A percentile compares a stretch with the other conserved stretches of the same genome.
Evolutionary conservation across 768 basidiomycete genomes (phyloP).

Genomic region (Auricularia sp.): DNA sequence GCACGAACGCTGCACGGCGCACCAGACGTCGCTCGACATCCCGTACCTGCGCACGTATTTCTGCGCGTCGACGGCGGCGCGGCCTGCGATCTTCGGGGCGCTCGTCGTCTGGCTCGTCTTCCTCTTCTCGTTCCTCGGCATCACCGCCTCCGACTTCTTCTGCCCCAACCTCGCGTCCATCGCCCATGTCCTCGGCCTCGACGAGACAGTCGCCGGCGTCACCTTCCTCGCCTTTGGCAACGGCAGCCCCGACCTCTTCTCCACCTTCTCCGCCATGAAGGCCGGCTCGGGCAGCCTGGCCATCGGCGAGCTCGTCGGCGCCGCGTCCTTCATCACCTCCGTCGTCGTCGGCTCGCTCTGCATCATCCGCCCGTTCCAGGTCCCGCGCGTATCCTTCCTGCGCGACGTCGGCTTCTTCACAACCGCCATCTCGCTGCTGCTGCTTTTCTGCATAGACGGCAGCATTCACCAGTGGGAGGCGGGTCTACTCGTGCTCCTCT

Average conservation of each 20-base stretch:
- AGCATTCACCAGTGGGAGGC: slow-evolving; percentile 66
- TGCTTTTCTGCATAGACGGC: slow-evolving; percentile 71
- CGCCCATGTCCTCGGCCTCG: slow-evolving; percentile 71
- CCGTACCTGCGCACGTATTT: slow-evolving; percentile 63
- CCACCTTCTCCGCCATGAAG: slow-evolving; percentile 89
- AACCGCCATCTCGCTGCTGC: slow-evolving; percentile 63
- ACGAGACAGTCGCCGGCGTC: slow-evolving; percentile 91
- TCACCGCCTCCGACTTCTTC: slow-evolving; percentile 94
- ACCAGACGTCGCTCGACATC: slow-evolving; percentile 58
- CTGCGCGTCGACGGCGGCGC: slow-evolving; percentile 44
- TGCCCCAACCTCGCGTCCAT: slow-evolving; percentile 92
- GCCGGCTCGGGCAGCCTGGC: slow-evolving; percentile 79
- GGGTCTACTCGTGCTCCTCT: slow-evolving; percentile 55
- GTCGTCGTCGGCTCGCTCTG: slow-evolving; percentile 98
- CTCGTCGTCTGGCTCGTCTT: slow-evolving; percentile 76
- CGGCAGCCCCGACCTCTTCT: slow-evolving; percentile 92
- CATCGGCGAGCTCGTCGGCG: slow-evolving; percentile 90
- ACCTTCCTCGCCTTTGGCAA: slow-evolving; percentile 97
- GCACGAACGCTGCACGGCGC: slow-evolving; percentile 39
- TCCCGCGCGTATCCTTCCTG: slow-evolving; percentile 69
- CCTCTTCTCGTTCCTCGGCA: slow-evolving; percentile 92
- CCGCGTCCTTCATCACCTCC: slow-evolving; percentile 90
- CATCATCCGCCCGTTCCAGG: slow-evolving; percentile 88
- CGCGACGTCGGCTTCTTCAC: slow-evolving; percentile 94
- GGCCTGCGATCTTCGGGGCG: slow-evolving; percentile 43